A percentile compares a stretch with the other conserved stretches of the same genome.
Conservation (phyloP, 2,329 filamentous ascomycete species). For the Aspergillus neotritici region DNA sequence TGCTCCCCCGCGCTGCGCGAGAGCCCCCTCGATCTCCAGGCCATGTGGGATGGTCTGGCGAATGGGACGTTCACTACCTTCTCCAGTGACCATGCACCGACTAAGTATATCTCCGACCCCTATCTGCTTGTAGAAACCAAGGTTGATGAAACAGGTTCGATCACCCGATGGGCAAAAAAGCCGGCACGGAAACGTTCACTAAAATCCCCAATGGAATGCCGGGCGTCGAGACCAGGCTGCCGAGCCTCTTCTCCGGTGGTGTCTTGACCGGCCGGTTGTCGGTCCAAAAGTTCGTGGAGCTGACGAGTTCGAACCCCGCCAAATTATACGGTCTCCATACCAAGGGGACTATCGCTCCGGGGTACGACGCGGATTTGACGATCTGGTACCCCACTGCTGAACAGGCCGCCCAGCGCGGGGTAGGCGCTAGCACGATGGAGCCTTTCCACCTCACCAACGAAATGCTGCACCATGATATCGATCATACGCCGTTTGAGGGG, state of each 20-base stretch:
- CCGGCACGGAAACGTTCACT: conserved; percentile 33
- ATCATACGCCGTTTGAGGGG: conserved; percentile 35
- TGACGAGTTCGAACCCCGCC: conserved; percentile 42
- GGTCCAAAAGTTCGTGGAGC: conserved; percentile 40
- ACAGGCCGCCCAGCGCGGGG: conserved; percentile 7
- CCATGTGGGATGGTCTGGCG: conserved; percentile 48
- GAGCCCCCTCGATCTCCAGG: conserved; percentile 44
- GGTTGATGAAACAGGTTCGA: conserved; percentile 13
- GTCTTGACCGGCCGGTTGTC: conserved; percentile 21
- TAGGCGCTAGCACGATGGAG: conserved; percentile 6
- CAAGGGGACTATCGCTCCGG: conserved; percentile 40
- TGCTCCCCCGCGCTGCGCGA: conserved; percentile 50
- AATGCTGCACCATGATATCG: conserved; percentile 32
- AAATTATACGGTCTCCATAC: conserved; percentile 40
- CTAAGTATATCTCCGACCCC: conserved; percentile 16
- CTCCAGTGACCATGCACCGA: conserved; percentile 46
- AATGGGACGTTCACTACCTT: conserved; percentile 53
- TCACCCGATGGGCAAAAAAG: conserved; percentile 34
- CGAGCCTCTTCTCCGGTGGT: conserved; percentile 32
- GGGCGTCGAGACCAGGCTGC: conserved; percentile 39
- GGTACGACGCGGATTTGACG: conserved; percentile 41
- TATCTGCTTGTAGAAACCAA: conserved; percentile 1
- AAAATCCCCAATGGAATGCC: conserved; percentile 43
- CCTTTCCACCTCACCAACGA: conserved; percentile 30
- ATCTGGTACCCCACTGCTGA: conserved; percentile 36